Percentiles rank a stretch among this genome's conserved stretches.
These are phyloP conservation scores for Zostera marina DNA, from an alignment of 116 monocot species.

Conservation along the genomic window DNA sequence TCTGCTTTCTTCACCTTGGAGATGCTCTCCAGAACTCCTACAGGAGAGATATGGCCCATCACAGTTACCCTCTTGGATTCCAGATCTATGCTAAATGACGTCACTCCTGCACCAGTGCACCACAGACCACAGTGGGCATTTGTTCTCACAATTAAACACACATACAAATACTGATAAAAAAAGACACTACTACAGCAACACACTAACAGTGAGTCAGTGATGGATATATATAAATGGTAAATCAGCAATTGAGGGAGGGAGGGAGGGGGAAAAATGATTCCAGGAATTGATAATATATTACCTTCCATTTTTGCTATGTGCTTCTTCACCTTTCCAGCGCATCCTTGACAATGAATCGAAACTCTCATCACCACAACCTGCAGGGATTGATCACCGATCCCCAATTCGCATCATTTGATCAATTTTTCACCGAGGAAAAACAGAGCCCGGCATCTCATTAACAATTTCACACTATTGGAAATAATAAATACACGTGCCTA, in stretches of 20 bases:
- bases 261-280: too few relatives aligned
- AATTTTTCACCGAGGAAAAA: too few relatives aligned
- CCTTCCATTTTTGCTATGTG: slow-evolving; percentile 88
- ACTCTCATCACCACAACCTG: slow-evolving; percentile 85
- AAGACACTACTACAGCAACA: slow-evolving; percentile 1
- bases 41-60: slow-evolving; percentile 11
- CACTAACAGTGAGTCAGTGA: too few relatives aligned
- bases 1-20: slow-evolving; percentile 22
- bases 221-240: slow-evolving; percentile 2
- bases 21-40: slow-evolving; percentile 15
- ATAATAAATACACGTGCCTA: background rate
- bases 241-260: background rate
- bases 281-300: too few relatives aligned
- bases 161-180: too few relatives aligned
- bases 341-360: slow-evolving; percentile 80
- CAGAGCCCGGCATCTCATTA: too few relatives aligned
- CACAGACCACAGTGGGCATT: too few relatives aligned
- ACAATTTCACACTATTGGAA: background rate
- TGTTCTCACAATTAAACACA: background rate
- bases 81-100: slow-evolving; percentile 20
- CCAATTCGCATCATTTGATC: background rate
- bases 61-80: slow-evolving; percentile 17
- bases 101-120: slow-evolving; percentile 16
- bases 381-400: too few relatives aligned
- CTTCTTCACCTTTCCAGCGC: slow-evolving; percentile 77